Evolutionary conservation across 306 rosid species (phyloP).

Genomic region (Dryas alaskensis): DNA sequence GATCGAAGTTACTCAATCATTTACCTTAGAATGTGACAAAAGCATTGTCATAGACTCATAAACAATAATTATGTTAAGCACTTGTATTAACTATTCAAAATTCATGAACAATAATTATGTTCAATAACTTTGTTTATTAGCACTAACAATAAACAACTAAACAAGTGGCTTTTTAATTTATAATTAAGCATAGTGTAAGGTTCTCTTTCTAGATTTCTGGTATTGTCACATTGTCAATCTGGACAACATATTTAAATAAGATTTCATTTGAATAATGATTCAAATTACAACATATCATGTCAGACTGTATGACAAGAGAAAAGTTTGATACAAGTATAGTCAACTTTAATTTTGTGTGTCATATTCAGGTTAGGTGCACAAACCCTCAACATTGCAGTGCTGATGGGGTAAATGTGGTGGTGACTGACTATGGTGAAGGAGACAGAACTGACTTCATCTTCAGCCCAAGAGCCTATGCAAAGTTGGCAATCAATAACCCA

Average conservation of each 20-base stretch:
- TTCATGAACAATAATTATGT: neutral
- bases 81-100: no score
- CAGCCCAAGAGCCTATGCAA: conserved; percentile 39
- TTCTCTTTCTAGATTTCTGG: no score
- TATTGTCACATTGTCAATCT: no score
- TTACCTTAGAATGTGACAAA: neutral
- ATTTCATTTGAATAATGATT: no score
- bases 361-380: conserved; percentile 51
- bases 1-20: neutral
- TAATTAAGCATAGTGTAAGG: neutral
- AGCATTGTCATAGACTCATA: neutral
- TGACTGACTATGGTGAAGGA: conserved; percentile 57
- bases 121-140: conserved; percentile 1
- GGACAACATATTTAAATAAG: no score
- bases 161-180: neutral
- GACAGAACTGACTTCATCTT: conserved; percentile 56
- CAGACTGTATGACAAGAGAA: no score
- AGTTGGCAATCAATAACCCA: conserved; percentile 29
- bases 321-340: no score
- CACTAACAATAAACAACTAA: neutral
- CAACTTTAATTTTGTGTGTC: neutral
- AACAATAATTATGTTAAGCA: neutral
- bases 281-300: no score
- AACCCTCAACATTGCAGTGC: conserved; percentile 34
- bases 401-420: conserved; percentile 41